Conservation (phyloP, 1,139 yeast species). For the Protomyces macrosporus region DNA sequence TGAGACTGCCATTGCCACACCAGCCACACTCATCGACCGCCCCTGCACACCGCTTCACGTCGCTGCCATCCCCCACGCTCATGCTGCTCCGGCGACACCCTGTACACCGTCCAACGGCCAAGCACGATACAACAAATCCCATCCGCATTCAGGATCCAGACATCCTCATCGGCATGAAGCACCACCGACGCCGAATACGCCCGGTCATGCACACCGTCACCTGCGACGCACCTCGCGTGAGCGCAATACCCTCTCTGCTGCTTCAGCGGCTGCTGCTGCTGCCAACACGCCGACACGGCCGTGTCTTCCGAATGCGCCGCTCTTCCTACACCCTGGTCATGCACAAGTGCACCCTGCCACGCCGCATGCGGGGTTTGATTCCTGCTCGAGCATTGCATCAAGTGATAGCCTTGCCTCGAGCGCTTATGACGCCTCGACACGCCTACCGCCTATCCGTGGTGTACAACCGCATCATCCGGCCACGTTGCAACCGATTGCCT, state of each 20-base stretch:
- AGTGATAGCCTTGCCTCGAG: conserved; percentile 13
- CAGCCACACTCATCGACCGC: background rate
- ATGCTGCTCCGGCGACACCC: conserved; percentile 16
- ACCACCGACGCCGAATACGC: background rate
- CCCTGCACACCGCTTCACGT: background rate
- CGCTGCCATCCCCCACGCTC: background rate
- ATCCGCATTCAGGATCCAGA: background rate
- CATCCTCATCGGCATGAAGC: background rate
- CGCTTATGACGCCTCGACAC: background rate
- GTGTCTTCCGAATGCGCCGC: background rate
- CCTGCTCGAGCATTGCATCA: conserved; percentile 17
- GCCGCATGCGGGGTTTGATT: conserved; percentile 1
- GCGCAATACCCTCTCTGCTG: background rate
- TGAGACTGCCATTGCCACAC: background rate
- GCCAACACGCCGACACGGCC: background rate
- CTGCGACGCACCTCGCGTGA: conserved; percentile 1
- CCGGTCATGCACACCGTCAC: background rate
- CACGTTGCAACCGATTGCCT: too few species aligned
- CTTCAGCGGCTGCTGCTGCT: conserved; percentile 2
- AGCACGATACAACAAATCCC: background rate
- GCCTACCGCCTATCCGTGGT: background rate
- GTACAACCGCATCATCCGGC: background rate
- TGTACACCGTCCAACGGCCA: conserved; percentile 18
- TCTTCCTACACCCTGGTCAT: background rate
- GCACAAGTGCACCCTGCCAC: background rate